Percentiles rank a stretch among this genome's conserved stretches.
Conservation (phyloP, 2,329 filamentous ascomycete species). For the Beauveria scarabaeidicola region DNA sequence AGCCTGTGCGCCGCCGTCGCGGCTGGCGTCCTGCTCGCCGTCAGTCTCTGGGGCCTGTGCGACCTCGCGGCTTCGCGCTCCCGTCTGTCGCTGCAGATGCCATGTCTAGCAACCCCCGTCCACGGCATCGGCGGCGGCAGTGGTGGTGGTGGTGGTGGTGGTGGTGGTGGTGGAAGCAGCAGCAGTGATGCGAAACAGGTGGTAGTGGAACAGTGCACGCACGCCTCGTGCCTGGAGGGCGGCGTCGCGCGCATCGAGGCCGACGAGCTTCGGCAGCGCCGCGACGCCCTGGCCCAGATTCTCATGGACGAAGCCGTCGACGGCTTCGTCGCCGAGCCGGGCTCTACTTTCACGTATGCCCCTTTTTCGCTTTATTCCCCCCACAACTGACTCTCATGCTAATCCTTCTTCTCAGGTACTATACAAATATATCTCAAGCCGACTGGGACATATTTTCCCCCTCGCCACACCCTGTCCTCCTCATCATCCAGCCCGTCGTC, state of each 20-base stretch:
- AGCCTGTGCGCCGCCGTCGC: slow-evolving; percentile 9
- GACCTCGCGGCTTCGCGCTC: background rate
- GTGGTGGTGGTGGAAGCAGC: background rate
- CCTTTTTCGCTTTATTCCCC: background rate
- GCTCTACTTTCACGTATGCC: slow-evolving; percentile 50
- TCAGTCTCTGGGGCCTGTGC: background rate
- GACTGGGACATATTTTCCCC: slow-evolving; percentile 60
- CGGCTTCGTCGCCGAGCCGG: slow-evolving; percentile 55
- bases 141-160: too few relatives aligned
- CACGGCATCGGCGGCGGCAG: too few relatives aligned
- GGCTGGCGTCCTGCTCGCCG: background rate
- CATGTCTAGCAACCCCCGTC: too few relatives aligned
- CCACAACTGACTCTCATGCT: background rate
- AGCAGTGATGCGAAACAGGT: background rate
- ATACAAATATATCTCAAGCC: slow-evolving; percentile 50
- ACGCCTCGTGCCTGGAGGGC: slow-evolving; percentile 41
- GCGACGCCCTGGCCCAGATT: slow-evolving; percentile 48
- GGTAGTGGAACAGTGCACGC: slow-evolving; percentile 35
- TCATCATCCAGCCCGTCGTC: slow-evolving; percentile 46
- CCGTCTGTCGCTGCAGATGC: background rate
- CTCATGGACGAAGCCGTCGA: slow-evolving; percentile 42
- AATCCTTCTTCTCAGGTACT: slow-evolving; percentile 31
- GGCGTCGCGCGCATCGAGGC: slow-evolving; percentile 36
- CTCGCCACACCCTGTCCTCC: slow-evolving; percentile 54
- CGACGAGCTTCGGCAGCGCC: slow-evolving; percentile 45